These are phyloP conservation scores for Russula lepida DNA, from an alignment of 768 basidiomycete genomes.

Conservation along the genomic window DNA sequence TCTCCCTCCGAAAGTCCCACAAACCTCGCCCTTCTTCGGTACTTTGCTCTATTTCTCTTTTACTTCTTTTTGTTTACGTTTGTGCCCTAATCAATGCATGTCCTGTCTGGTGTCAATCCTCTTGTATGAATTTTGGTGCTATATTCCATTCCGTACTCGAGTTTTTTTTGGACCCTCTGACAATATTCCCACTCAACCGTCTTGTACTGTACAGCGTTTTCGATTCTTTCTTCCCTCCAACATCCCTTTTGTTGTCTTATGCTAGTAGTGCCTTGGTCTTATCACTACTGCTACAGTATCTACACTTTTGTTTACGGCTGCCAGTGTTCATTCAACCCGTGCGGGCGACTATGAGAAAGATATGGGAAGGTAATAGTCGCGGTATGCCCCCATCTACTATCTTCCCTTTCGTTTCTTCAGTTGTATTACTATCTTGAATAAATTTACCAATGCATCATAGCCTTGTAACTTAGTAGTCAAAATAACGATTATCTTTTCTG, in stretches of 20 bases:
- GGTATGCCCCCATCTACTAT: constrained; percentile 9
- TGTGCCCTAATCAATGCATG: constrained; percentile 11
- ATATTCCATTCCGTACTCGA: background rate
- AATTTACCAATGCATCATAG: background rate
- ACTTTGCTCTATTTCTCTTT: constrained; percentile 2
- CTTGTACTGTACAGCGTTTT: constrained; percentile 12
- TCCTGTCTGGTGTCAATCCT: background rate
- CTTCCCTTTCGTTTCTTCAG: background rate
- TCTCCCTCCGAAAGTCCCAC: background rate
- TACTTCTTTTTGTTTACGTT: background rate
- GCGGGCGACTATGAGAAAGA: constrained; percentile 2
- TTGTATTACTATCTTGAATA: constrained; percentile 16
- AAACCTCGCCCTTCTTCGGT: background rate
- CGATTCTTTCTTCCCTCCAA: background rate
- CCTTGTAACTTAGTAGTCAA: too few species aligned
- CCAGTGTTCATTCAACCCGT: background rate
- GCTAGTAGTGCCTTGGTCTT: background rate
- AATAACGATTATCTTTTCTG: too few species aligned
- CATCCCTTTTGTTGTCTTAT: background rate
- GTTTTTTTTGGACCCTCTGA: background rate
- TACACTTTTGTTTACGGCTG: background rate
- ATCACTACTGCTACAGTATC: background rate
- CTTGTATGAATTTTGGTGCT: constrained; percentile 13
- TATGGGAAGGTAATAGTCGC: background rate
- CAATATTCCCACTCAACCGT: constrained; percentile 11